Evolutionary conservation across 2,329 filamentous ascomycete genomes (phyloP).

Genomic region (Pestalotiopsis sp.): DNA sequence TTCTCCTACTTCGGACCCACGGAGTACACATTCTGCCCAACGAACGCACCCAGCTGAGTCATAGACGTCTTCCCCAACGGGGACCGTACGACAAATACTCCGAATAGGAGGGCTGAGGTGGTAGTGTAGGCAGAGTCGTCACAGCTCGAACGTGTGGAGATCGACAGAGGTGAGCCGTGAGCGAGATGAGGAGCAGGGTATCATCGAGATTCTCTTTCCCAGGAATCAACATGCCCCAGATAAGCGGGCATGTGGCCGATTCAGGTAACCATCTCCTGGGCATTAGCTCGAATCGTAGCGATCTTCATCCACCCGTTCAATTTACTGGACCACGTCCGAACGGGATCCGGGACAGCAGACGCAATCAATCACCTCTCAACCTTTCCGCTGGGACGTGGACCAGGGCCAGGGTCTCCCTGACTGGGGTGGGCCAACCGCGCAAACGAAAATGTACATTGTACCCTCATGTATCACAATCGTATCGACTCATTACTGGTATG

Average conservation of each 20-base stretch:
- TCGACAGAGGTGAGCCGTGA: neutral
- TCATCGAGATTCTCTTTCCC: slow-evolving; percentile 10
- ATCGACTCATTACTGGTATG: neutral
- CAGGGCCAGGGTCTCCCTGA: neutral
- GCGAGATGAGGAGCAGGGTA: slow-evolving; percentile 10
- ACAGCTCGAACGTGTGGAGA: neutral
- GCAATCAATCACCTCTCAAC: slow-evolving; percentile 14
- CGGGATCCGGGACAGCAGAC: neutral
- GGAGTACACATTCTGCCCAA: neutral
- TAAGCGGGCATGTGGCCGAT: slow-evolving; percentile 9
- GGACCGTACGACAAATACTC: neutral
- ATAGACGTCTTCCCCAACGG: neutral
- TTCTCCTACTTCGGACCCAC: no score
- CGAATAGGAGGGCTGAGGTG: neutral
- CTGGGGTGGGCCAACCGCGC: neutral
- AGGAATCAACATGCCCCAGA: slow-evolving; percentile 9
- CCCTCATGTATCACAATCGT: slow-evolving; percentile 1
- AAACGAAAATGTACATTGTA: neutral
- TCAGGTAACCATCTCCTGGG: slow-evolving; percentile 3
- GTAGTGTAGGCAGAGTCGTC: neutral
- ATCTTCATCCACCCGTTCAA: slow-evolving; percentile 6
- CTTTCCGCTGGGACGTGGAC: slow-evolving; percentile 11
- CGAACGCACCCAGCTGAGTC: neutral
- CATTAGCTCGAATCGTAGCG: slow-evolving; percentile 5
- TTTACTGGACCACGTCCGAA: slow-evolving; percentile 10